Evolutionary conservation across 495 filamentous ascomycete species (phyloP).

Genomic region (Lasiosphaeria hispida): DNA sequence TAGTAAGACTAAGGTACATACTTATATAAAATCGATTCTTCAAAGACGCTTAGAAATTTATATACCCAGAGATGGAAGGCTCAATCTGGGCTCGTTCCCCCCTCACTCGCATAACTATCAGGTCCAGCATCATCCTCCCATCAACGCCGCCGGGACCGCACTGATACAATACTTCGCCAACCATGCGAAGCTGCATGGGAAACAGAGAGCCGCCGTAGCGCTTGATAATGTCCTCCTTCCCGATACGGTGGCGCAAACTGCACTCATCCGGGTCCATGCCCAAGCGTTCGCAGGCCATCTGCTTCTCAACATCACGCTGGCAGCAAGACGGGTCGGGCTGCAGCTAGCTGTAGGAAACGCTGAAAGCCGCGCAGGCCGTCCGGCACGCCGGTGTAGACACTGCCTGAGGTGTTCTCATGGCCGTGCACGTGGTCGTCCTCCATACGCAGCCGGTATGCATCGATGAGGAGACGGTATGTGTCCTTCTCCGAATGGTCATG

Average conservation of each 20-base stretch:
- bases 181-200: conserved; percentile 44
- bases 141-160: conserved; percentile 3
- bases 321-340: conserved; percentile 25
- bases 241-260: conserved; percentile 18
- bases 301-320: conserved; percentile 36
- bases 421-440: conserved; percentile 36
- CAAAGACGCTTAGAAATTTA: too few relatives aligned
- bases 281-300: conserved; percentile 24
- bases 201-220: conserved; percentile 38
- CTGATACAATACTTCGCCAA: conserved; percentile 21
- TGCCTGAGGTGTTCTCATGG: too few relatives aligned
- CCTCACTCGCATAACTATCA: too few relatives aligned
- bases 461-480: conserved; percentile 46
- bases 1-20: too few relatives aligned
- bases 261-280: conserved; percentile 23
- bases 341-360: conserved; percentile 21
- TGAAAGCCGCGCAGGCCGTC: conserved; percentile 32
- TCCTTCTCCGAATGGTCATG: conserved; percentile 41
- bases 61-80: too few relatives aligned
- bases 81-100: too few relatives aligned
- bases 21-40: too few relatives aligned
- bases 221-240: conserved; percentile 36
- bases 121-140: too few relatives aligned
- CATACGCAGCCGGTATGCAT: conserved; percentile 46
- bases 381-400: too few relatives aligned